phyloP scores from a whole-genome alignment of 805 yeast genomes.

The Dipodascus albidus region DNA sequence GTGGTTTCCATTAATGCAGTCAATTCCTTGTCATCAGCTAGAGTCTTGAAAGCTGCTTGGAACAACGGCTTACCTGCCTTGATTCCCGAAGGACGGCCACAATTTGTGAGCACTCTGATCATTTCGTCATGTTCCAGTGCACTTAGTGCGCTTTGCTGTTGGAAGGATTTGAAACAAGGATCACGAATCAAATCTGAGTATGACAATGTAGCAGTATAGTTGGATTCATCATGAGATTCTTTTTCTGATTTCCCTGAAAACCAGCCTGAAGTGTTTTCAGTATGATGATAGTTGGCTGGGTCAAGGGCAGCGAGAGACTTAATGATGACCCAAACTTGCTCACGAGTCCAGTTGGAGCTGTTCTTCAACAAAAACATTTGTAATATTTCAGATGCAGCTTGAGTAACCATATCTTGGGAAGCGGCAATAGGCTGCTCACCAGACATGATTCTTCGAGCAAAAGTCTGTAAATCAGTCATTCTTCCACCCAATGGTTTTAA shows the following conservation, averaged over 20 bases:
- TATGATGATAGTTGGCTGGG: background rate
- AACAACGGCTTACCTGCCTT: conserved; percentile 77
- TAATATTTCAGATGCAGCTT: conserved; percentile 78
- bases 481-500: conserved; percentile 85
- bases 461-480: conserved; percentile 85
- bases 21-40: conserved; percentile 46
- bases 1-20: conserved; percentile 53
- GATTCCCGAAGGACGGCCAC: conserved; percentile 59
- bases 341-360: conserved; percentile 43
- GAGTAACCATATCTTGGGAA: conserved; percentile 63
- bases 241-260: background rate
- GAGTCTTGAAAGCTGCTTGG: conserved; percentile 62
- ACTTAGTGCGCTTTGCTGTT: conserved; percentile 37
- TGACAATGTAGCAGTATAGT: background rate
- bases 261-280: background rate
- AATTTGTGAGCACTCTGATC: conserved; percentile 57
- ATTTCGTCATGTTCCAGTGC: conserved; percentile 74
- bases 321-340: conserved; percentile 83
- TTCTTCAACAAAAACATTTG: conserved; percentile 50
- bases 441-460: conserved; percentile 72
- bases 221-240: background rate
- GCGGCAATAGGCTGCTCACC: conserved; percentile 82
- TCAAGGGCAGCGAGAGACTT: conserved; percentile 40
- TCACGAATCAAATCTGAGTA: conserved; percentile 18
- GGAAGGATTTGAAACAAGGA: conserved; percentile 32